Evolutionary conservation across 352 stramenopile species (phyloP).

Genomic region (Phytophthora tentaculata): DNA sequence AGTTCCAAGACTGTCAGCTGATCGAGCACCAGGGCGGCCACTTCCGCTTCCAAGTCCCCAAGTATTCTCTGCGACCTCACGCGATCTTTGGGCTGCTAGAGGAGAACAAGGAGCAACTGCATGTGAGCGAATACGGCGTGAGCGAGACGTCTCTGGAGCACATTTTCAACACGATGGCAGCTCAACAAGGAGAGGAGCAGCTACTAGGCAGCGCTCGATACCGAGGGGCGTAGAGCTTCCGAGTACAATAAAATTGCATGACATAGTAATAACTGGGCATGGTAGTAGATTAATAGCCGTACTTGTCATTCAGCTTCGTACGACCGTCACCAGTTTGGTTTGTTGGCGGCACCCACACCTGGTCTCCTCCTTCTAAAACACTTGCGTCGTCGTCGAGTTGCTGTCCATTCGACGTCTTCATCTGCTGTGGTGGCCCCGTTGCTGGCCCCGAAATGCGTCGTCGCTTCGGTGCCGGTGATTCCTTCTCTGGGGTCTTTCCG

Average conservation of each 20-base stretch:
- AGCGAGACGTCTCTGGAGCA: slow-evolving; percentile 92
- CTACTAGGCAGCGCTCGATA: slow-evolving; percentile 48
- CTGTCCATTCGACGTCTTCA: slow-evolving; percentile 11
- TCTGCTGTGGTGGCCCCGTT: slow-evolving; percentile 20
- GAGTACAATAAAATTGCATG: slow-evolving; percentile 38
- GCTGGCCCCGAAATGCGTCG: slow-evolving; percentile 47
- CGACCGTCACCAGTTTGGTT: slow-evolving; percentile 87
- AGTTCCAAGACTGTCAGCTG: slow-evolving; percentile 50
- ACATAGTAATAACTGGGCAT: too few relatives aligned
- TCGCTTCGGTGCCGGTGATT: slow-evolving; percentile 38
- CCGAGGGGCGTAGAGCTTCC: not conserved
- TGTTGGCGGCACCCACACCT: slow-evolving; percentile 76
- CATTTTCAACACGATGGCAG: slow-evolving; percentile 94
- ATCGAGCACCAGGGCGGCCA: slow-evolving; percentile 71
- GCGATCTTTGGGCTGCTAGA: slow-evolving; percentile 86
- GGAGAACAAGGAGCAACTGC: slow-evolving; percentile 55
- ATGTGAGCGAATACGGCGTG: slow-evolving; percentile 89
- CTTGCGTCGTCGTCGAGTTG: slow-evolving; percentile 11
- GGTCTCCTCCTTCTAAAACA: slow-evolving; percentile 75
- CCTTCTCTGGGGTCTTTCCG: not conserved
- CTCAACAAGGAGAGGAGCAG: slow-evolving; percentile 68
- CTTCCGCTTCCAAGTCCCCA: slow-evolving; percentile 78
- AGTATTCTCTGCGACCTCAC: slow-evolving; percentile 53
- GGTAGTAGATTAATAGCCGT: slow-evolving; percentile 60
- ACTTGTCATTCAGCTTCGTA: slow-evolving; percentile 87